Base-by-base conservation (phyloP, 2,329 filamentous ascomycete genomes). In the Talaromyces sp. region DNA sequence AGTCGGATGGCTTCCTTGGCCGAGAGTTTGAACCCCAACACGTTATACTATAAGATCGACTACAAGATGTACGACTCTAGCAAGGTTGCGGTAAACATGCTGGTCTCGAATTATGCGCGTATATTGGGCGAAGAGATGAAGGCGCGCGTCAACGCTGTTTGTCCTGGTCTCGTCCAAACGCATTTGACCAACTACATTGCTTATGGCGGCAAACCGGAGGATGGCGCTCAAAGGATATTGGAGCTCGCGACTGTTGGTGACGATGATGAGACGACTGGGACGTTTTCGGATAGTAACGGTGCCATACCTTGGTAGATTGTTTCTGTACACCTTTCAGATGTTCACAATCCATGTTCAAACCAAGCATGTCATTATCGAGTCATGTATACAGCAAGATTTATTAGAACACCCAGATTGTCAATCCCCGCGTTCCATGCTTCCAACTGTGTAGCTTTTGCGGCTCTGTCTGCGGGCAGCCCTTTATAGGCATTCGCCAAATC, bases 41-140 rank as follows among this genome's bases (percentile, higher is more conserved):
- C 67, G 0, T 8, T 52, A 0, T 65, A 57, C 48, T 78, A 78
- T 58, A 64, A 65, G 1, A 67, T 68, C 16, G 76, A 78, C 31
- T 75, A 74, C 65, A 75, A 73, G 62, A 69, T 71, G 2, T 82
- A 82, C 54, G 70, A 76, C 24, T 67, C 72, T 3, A 80, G 77
- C 70, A 82, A 82, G 64, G 76, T 79, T 1, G 80, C 78, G 0
- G 47, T 81, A 10, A 78, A 81, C 39, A 78, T 80, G 72, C 69
- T 82, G 10, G 35, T 63, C 19, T 24, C 60, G 14, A 65, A 62
- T 24, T 65, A 65, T 41, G 52, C 59, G 13, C 59, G 59, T 33
- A 62, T 62, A 13, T 24, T 65, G 39, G 61, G 61, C 19, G 50
- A 48, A 4, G 60, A 62, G 33, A 62, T 62, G 59, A 58, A 41